Conservation (phyloP, 257 asterid species). For the Salvia splendens region DNA sequence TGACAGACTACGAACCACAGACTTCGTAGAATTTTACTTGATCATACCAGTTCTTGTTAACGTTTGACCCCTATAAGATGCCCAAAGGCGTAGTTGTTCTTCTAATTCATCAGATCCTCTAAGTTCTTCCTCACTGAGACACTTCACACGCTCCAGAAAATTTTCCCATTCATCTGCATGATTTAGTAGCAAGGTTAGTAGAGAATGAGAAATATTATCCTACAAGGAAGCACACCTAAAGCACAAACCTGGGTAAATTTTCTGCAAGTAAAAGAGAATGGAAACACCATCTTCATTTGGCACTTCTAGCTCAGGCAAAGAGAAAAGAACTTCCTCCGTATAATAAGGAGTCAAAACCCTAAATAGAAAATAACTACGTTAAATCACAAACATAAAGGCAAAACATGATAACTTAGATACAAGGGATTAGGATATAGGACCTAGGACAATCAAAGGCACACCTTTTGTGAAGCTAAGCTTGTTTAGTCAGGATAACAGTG, state of each 20-base stretch:
- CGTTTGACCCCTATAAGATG: conserved; percentile 96
- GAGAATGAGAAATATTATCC: conserved; percentile 28
- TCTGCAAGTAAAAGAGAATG: conserved; percentile 91
- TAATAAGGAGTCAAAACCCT: conserved; percentile 97
- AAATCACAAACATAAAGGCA: conserved; percentile 19
- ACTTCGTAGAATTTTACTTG: too few relatives aligned
- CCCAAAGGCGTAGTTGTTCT: conserved; percentile 96
- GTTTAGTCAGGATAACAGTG: too few relatives aligned
- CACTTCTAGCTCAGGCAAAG: conserved; percentile 82
- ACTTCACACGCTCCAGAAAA: conserved; percentile 81
- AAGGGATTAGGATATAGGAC: too few relatives aligned
- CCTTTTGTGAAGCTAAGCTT: too few relatives aligned
- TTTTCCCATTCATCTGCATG: conserved; percentile 91
- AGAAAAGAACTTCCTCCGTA: conserved; percentile 94
- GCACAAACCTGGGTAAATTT: conserved; percentile 89
- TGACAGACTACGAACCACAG: neutral
- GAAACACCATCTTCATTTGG: conserved; percentile 99
- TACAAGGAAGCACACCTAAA: conserved; percentile 18
- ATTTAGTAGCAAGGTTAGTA: conserved; percentile 30
- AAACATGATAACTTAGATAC: neutral
- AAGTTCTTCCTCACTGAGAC: conserved; percentile 73
- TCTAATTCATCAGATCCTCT: conserved; percentile 73
- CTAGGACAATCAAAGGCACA: too few relatives aligned
- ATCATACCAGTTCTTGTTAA: conserved; percentile 85
- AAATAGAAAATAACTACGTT: conserved; percentile 16